Conservation (phyloP, 129 eudicot species). For the Artemisia argyi region DNA sequence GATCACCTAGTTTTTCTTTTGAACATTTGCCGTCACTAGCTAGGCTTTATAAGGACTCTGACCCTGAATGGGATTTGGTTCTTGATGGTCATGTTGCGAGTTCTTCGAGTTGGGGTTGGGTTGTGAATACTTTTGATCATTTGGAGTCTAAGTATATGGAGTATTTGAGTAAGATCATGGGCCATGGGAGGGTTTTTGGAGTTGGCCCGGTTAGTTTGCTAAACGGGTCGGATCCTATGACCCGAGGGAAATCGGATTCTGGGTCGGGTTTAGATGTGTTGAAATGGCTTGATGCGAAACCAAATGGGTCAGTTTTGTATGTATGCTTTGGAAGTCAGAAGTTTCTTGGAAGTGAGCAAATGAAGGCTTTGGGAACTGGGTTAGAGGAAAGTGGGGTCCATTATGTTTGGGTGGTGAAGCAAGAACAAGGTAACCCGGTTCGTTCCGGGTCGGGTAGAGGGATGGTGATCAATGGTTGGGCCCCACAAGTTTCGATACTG, state of each 20-base stretch:
- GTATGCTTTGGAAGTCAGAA: constrained; percentile 71
- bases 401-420: constrained; percentile 66
- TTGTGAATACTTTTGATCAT: constrained; percentile 56
- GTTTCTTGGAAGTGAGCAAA: constrained; percentile 36
- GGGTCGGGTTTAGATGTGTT: constrained; percentile 25
- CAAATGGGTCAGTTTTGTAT: constrained; percentile 46
- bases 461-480: constrained; percentile 61
- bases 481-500: constrained; percentile 66
- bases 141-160: constrained; percentile 50
- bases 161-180: constrained; percentile 25
- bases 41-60: constrained; percentile 37
- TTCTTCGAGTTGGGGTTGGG: constrained; percentile 55
- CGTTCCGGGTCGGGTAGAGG: constrained; percentile 47
- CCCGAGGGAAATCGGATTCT: constrained; percentile 11
- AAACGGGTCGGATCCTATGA: constrained; percentile 5
- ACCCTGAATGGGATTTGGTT: constrained; percentile 43
- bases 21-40: constrained; percentile 56
- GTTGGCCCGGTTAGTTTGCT: constrained; percentile 47
- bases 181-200: constrained; percentile 46
- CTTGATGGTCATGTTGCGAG: constrained; percentile 37
- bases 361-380: constrained; percentile 53
- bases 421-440: constrained; percentile 32
- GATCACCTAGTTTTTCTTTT: constrained; percentile 39
- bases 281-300: constrained; percentile 44
- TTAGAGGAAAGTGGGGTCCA: constrained; percentile 55